Base-by-base conservation (phyloP, 2,329 filamentous ascomycete genomes). In the Acarospora socialis region DNA sequence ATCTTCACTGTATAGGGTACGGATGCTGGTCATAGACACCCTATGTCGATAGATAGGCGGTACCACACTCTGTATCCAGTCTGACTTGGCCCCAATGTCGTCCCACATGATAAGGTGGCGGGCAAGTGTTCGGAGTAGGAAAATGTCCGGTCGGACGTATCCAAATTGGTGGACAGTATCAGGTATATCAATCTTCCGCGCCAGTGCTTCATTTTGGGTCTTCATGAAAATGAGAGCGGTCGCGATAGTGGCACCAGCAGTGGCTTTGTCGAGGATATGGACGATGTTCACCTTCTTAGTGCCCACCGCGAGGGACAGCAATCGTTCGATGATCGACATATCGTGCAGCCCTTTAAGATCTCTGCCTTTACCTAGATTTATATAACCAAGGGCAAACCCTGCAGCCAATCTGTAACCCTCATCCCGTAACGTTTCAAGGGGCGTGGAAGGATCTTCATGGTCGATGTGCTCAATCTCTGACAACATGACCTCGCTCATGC, bases 401-500 rank as follows among this genome's bases (percentile, higher is more conserved):
- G 92, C 86, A 6, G 90, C 86, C 21, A 98, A 67, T 23, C 92
- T 76, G 54, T 98, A 98, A n/a, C 86, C 86, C 59, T 98, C 90
- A 49, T 92, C 87, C 15, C 87, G 75, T 29, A 95, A 59, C 14
- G 76, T 75, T 46, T 93, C 82, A 35, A 86, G 79, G 5, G 67
- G 62, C 32, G 63, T 55, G 16, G 65, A 63, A 4, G 65, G 63
- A 37, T 94, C 86, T 32, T 87, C 80, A 21, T 81, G 69, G 16
- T 90, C 83, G 31, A 83, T 68, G 40, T 86, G 79, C 51, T 94
- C 84, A 38, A 98, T 90, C 52, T 98, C 90, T 0, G 87, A 95
- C 30, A 98, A 72, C 83, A 98, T 94, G 12, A 95, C 83, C 53
- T 98, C 90, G 50, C 84, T 95, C 90, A 98, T 98, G 21, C 92